These are phyloP conservation scores for Glebionis coronaria DNA, from an alignment of 129 eudicot genomes.

Conservation along the genomic window DNA sequence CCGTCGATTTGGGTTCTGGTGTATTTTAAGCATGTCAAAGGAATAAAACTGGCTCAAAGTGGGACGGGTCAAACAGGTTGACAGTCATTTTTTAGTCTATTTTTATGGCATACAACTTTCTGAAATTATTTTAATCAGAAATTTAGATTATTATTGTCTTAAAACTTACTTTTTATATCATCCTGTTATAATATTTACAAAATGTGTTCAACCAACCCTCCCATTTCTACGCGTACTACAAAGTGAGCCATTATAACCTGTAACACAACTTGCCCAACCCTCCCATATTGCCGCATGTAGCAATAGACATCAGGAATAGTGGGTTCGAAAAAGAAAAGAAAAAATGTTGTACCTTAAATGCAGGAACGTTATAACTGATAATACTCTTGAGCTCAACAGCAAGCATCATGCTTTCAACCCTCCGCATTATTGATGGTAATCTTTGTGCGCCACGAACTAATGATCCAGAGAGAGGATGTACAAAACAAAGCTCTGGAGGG, in stretches of 20 bases:
- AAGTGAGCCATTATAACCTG: too few species aligned
- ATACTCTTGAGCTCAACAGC: constrained; percentile 84
- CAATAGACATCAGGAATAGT: background rate
- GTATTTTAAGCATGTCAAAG: background rate
- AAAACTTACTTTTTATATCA: too few species aligned
- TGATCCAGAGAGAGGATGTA: constrained; percentile 93
- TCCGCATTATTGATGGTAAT: constrained; percentile 94
- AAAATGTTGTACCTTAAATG: constrained; percentile 47
- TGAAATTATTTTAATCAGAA: too few species aligned
- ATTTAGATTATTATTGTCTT: too few species aligned
- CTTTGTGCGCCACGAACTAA: constrained; percentile 95
- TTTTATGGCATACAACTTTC: too few species aligned
- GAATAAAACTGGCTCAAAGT: background rate
- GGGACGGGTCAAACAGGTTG: too few species aligned
- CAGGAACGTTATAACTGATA: constrained; percentile 67
- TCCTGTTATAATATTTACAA: too few species aligned
- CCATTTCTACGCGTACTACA: too few species aligned
- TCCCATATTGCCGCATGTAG: too few species aligned
- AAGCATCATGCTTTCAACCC: constrained; percentile 97
- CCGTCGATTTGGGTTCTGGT: background rate
- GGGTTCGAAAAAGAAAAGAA: constrained; percentile 3
- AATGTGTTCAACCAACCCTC: too few species aligned
- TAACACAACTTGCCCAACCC: too few species aligned
- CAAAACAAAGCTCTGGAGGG: constrained; percentile 94
- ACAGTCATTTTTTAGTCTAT: too few species aligned